Evolutionary conservation across 306 rosid genomes (phyloP).

Genomic region (Casuarina equisetifolia): DNA sequence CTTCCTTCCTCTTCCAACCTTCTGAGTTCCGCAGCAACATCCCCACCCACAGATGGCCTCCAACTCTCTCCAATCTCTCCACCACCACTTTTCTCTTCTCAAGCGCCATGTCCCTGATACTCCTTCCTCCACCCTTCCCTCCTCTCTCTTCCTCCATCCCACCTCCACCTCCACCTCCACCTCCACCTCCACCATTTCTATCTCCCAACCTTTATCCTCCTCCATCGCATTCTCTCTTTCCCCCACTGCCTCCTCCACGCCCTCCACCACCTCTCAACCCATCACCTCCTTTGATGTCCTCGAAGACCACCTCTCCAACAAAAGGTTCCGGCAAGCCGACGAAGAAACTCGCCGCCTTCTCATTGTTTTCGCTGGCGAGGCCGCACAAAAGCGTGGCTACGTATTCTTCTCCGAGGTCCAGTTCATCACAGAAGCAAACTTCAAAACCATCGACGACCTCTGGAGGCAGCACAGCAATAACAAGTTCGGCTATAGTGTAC

Average conservation of each 20-base stretch:
- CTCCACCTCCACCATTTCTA: slow-evolving; percentile 1
- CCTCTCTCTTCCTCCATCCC: slow-evolving; percentile 4
- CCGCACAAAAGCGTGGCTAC: slow-evolving; percentile 69
- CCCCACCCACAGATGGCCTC: slow-evolving; percentile 48
- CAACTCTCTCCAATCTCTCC: slow-evolving; percentile 60
- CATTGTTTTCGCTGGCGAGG: slow-evolving; percentile 76
- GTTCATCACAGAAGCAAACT: slow-evolving; percentile 61
- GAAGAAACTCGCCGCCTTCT: slow-evolving; percentile 88
- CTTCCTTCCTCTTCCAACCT: background rate
- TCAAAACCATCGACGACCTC: slow-evolving; percentile 66
- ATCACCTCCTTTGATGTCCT: slow-evolving; percentile 57
- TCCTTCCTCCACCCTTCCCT: slow-evolving; percentile 23
- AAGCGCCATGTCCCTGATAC: slow-evolving; percentile 37
- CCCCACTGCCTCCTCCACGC: slow-evolving; percentile 21
- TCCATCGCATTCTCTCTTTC: slow-evolving; percentile 47
- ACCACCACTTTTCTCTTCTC: slow-evolving; percentile 42
- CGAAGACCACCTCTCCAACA: slow-evolving; percentile 43
- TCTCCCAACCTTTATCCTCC: slow-evolving; percentile 26
- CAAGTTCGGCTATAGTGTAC: slow-evolving; percentile 84
- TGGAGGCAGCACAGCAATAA: slow-evolving; percentile 71
- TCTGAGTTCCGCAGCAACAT: too few species aligned
- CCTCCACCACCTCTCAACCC: slow-evolving; percentile 43
- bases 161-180: too few species aligned
- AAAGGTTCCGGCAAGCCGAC: slow-evolving; percentile 64
- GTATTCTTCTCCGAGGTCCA: slow-evolving; percentile 90